These are phyloP conservation scores for Trichophyton mentagrophytes DNA, from an alignment of 2,329 filamentous ascomycete species.

Conservation along the genomic window DNA sequence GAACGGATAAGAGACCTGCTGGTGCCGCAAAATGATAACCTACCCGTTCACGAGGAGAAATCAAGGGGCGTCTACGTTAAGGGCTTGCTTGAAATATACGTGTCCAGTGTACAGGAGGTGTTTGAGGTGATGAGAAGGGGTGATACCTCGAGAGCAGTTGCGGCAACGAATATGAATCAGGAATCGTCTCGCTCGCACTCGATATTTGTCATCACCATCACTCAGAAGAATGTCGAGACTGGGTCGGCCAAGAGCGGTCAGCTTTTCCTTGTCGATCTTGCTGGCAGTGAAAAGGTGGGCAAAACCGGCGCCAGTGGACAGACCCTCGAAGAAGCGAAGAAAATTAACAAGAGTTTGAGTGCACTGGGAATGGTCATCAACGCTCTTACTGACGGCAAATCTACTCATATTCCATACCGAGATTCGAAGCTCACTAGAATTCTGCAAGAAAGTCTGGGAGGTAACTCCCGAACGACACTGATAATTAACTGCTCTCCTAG, in stretches of 20 bases:
- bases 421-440: conserved; percentile 97
- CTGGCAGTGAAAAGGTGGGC: conserved; percentile 95
- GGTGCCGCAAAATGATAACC: conserved; percentile 84
- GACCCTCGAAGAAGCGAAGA: conserved; percentile 95
- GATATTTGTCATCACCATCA: conserved; percentile 93
- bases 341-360: conserved; percentile 99
- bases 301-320: conserved; percentile 97
- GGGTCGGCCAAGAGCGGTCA: conserved; percentile 93
- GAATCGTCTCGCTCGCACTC: conserved; percentile 97
- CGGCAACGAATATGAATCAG: conserved; percentile 97
- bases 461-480: conserved; percentile 94
- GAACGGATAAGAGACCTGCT: conserved; percentile 91
- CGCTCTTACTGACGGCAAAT: conserved; percentile 90
- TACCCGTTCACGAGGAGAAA: conserved; percentile 97
- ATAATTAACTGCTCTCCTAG: conserved; percentile 99
- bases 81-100: conserved; percentile 85
- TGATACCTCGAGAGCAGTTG: conserved; percentile 77
- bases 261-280: conserved; percentile 93
- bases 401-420: conserved; percentile 87
- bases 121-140: conserved; percentile 94
- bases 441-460: conserved; percentile 89
- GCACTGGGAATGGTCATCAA: conserved; percentile 99
- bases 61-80: conserved; percentile 93
- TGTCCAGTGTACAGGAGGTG: conserved; percentile 87
- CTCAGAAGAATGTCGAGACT: conserved; percentile 94